Percentiles rank a stretch among this genome's conserved stretches.
These are phyloP conservation scores for Colletotrichum brevisporum DNA, from an alignment of 2,329 filamentous ascomycete genomes.

Conservation along the genomic window DNA sequence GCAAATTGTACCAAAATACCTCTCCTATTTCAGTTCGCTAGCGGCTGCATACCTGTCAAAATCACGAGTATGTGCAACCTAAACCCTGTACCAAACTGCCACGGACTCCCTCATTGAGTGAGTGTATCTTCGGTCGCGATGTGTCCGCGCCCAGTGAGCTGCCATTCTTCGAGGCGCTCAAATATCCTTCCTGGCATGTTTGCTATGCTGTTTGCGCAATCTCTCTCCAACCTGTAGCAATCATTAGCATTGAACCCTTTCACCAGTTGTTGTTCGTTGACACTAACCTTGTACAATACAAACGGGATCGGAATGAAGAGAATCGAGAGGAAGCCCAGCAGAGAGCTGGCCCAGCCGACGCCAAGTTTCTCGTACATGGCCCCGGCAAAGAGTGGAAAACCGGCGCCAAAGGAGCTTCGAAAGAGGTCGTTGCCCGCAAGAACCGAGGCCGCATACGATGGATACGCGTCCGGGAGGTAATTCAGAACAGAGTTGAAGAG, in stretches of 20 bases:
- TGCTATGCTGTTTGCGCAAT: constrained; percentile 21
- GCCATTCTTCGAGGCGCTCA: not conserved
- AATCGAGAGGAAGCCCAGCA: constrained; percentile 32
- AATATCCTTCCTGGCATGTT: constrained; percentile 19
- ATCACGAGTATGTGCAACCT: no score
- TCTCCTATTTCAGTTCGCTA: no score
- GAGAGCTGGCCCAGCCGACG: constrained; percentile 38
- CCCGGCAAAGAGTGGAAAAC: constrained; percentile 38
- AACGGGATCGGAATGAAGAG: constrained; percentile 25
- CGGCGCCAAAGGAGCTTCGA: constrained; percentile 34
- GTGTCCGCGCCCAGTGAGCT: no score
- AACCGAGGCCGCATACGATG: constrained; percentile 40
- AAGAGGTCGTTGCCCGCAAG: constrained; percentile 43
- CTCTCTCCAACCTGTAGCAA: constrained; percentile 1
- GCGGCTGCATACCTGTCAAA: no score
- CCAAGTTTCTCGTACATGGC: constrained; percentile 42
- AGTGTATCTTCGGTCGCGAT: no score
- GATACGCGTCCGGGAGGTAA: constrained; percentile 43
- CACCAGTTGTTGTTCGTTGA: no score
- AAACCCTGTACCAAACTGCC: no score
- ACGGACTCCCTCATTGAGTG: no score
- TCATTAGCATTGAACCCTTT: not conserved
- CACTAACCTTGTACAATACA: constrained; percentile 19
- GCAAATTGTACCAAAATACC: no score
- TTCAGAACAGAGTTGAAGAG: constrained; percentile 43